These are phyloP conservation scores for Agaricus bisporus DNA, from an alignment of 768 basidiomycete genomes.

Conservation along the genomic window DNA sequence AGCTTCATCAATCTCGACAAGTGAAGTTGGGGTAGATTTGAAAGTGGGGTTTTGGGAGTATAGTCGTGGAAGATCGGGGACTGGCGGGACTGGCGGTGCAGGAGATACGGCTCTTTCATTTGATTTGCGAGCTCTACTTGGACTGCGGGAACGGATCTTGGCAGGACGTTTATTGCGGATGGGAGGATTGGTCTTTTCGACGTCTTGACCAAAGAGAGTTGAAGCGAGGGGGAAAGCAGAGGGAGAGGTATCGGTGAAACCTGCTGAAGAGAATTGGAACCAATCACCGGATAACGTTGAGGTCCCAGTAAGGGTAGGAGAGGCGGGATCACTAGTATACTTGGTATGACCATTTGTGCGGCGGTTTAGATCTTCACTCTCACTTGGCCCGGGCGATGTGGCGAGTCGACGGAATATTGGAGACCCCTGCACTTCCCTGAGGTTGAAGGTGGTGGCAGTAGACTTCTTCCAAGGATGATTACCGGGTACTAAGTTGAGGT, in stretches of 20 bases:
- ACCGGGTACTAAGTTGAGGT: constrained; percentile 44
- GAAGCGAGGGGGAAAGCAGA: constrained; percentile 41
- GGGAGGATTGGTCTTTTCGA: constrained; percentile 37
- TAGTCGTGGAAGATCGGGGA: neutral
- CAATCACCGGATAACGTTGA: constrained; percentile 43
- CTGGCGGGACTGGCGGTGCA: neutral
- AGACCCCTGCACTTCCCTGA: constrained; percentile 7
- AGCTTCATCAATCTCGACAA: constrained; percentile 69
- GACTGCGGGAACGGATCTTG: constrained; percentile 11
- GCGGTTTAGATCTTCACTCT: constrained; percentile 10
- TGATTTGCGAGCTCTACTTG: constrained; percentile 17
- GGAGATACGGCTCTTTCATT: constrained; percentile 14
- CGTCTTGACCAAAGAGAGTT: constrained; percentile 53
- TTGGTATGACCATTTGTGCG: constrained; percentile 22
- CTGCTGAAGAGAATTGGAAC: constrained; percentile 61
- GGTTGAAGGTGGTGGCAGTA: constrained; percentile 25
- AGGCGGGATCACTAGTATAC: constrained; percentile 23
- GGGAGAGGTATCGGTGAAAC: constrained; percentile 44
- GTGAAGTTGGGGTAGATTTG: constrained; percentile 36
- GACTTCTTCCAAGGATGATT: constrained; percentile 25
- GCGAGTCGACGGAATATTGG: constrained; percentile 24
- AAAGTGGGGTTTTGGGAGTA: constrained; percentile 22
- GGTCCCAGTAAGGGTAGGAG: constrained; percentile 23
- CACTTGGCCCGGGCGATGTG: constrained; percentile 16
- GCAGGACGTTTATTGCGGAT: constrained; percentile 18